Evolutionary conservation across 1,284 basidiomycete species (phyloP).

Genomic region (Irpex sp.): DNA sequence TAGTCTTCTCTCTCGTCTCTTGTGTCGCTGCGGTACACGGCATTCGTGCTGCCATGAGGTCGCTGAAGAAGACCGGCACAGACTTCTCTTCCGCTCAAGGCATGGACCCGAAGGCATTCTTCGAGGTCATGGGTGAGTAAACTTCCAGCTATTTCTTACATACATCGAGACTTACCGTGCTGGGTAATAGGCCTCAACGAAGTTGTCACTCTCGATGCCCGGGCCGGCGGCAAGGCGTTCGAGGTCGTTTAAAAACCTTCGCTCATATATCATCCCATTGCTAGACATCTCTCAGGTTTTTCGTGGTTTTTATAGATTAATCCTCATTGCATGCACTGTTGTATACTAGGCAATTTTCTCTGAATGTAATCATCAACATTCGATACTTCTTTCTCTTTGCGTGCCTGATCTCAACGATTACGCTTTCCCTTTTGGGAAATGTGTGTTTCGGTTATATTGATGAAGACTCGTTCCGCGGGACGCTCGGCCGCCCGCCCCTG

Average conservation of each 20-base stretch:
- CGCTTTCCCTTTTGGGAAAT: neutral
- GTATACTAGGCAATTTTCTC: neutral
- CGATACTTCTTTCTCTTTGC: neutral
- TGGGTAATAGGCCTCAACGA: slow-evolving; percentile 45
- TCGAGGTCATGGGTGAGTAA: slow-evolving; percentile 62
- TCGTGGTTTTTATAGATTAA: neutral
- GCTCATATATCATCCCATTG: neutral
- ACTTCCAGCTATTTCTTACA: neutral
- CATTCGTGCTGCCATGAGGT: slow-evolving; percentile 68
- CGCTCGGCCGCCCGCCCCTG: neutral
- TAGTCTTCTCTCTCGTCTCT: slow-evolving; percentile 68
- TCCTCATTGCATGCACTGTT: neutral
- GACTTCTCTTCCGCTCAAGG: slow-evolving; percentile 65
- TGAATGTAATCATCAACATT: neutral
- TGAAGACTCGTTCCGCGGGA: neutral
- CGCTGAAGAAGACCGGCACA: slow-evolving; percentile 72
- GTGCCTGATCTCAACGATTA: neutral
- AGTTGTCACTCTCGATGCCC: slow-evolving; percentile 52
- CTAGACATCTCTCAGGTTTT: neutral
- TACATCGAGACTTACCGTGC: neutral
- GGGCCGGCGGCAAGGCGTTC: slow-evolving; percentile 59
- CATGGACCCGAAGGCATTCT: slow-evolving; percentile 76
- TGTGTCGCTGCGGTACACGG: slow-evolving; percentile 72
- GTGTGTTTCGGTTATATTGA: neutral
- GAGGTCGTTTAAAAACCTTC: slow-evolving; percentile 33